These are phyloP conservation scores for Peziza echinospora DNA, from an alignment of 495 filamentous ascomycete species.

Conservation along the genomic window DNA sequence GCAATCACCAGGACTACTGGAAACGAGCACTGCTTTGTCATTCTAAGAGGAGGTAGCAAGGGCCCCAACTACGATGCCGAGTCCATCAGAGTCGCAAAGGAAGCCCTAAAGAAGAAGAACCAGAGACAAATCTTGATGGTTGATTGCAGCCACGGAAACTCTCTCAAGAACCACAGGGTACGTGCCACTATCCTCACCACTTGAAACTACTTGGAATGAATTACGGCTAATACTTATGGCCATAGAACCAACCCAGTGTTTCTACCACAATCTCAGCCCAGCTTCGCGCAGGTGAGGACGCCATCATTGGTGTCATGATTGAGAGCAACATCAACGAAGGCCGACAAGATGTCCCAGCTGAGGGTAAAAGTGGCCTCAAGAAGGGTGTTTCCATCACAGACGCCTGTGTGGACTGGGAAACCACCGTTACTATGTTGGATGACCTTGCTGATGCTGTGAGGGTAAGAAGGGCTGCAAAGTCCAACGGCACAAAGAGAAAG, in stretches of 20 bases:
- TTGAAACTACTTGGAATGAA: neutral
- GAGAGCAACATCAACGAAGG: constrained; percentile 95
- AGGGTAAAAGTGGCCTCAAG: constrained; percentile 50
- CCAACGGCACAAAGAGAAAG: neutral
- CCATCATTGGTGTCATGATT: constrained; percentile 93
- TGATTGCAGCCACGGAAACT: constrained; percentile 75
- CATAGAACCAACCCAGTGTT: constrained; percentile 77
- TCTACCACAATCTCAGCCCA: constrained; percentile 65
- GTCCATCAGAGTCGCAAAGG: constrained; percentile 54
- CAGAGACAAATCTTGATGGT: constrained; percentile 87
- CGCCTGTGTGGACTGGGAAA: constrained; percentile 89
- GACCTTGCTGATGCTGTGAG: constrained; percentile 69
- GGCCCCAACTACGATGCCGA: constrained; percentile 91
- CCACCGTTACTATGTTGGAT: constrained; percentile 65
- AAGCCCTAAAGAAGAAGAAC: constrained; percentile 62
- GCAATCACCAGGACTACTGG: constrained; percentile 82
- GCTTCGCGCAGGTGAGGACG: constrained; percentile 64
- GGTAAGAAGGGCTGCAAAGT: constrained; percentile 32
- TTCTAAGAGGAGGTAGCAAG: constrained; percentile 70
- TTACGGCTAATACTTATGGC: neutral
- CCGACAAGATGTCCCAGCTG: constrained; percentile 68
- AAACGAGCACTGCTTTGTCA: constrained; percentile 94
- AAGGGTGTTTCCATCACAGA: constrained; percentile 95
- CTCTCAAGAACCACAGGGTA: constrained; percentile 35
- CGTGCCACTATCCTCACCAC: neutral